These are phyloP conservation scores for Phylloporus sp. DNA, from an alignment of 1,284 basidiomycete species.

Conservation along the genomic window DNA sequence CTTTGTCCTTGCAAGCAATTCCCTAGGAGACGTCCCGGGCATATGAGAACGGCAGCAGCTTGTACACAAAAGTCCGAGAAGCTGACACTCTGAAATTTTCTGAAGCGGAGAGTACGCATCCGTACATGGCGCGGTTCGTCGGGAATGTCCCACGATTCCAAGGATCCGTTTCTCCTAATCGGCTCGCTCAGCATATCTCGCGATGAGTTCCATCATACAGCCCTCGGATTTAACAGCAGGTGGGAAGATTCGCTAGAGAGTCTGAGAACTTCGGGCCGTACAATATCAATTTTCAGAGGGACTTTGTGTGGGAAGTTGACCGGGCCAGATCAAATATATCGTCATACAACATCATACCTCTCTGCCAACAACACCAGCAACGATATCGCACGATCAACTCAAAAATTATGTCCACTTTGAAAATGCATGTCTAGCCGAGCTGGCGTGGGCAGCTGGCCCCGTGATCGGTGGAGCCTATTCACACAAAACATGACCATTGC, in stretches of 20 bases:
- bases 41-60: not conserved
- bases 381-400: not conserved
- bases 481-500: not conserved
- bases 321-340: slow-evolving; percentile 2
- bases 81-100: not conserved
- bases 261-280: not conserved
- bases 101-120: slow-evolving; percentile 6
- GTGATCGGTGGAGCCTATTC: too few species aligned
- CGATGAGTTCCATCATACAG: not conserved
- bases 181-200: not conserved
- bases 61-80: not conserved
- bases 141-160: slow-evolving; percentile 4
- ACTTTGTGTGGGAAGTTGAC: slow-evolving; percentile 3
- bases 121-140: slow-evolving; percentile 5
- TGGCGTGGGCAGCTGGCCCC: too few species aligned
- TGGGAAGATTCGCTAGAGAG: not conserved
- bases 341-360: not conserved
- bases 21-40: not conserved
- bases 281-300: not conserved
- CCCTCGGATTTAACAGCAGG: slow-evolving; percentile 2
- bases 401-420: not conserved
- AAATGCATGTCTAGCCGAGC: too few species aligned
- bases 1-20: not conserved
- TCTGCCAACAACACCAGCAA: not conserved
- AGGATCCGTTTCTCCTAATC: slow-evolving; percentile 8